Base-by-base conservation (phyloP, 306 rosid genomes). In the Carpinus fangiana region DNA sequence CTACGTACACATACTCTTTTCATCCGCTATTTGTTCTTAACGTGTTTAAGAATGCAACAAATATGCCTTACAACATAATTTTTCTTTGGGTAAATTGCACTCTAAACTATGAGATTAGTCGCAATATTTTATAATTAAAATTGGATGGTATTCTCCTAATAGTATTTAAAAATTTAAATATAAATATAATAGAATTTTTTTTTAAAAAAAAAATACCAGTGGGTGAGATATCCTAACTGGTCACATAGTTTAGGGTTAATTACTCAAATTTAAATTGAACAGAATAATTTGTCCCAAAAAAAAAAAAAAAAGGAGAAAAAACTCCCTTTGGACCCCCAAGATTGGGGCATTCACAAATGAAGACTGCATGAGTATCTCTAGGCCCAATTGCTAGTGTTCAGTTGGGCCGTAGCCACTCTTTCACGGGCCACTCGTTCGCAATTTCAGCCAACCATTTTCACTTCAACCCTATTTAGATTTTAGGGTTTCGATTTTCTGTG, bases 401-500 rank as follows among this genome's bases (percentile, higher is more conserved):
- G 31, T 21, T 59, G 65, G 65, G 34, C 34, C 65, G 2, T 23
- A 21, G 31, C 36, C 36, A 23, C 5, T 12, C 14, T 8, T 20
- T 14, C 2, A 21, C 2, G 26, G 71, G 48, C 71, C 46, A 38
- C 21, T 17, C 23, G 2, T 41, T 66, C 38, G 50, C 50, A 41
- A 66, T 18, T 66, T 16, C 28, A 16, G 13, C 41, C 50, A 66
- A 3, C 41, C 12, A 26, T 21, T 61, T 61, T 21, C 13, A 10
- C 0, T 9, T 41, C 5, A 66, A 17, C 5, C 3, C 60, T 0
- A 60, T 55, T 77, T 89, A 81, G 90, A 38, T 38, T 38, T 38
- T 41, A 41, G 45, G 93, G 93, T 89, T 86, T 66, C 48, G 9
- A 1, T 66, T 41, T 36, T 10, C 28, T 0, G 8, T 2, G 18